Percentiles rank a stretch among this genome's conserved stretches.
These are phyloP conservation scores for Rhodotorula babjevae DNA, from an alignment of 768 basidiomycete genomes.

Conservation along the genomic window DNA sequence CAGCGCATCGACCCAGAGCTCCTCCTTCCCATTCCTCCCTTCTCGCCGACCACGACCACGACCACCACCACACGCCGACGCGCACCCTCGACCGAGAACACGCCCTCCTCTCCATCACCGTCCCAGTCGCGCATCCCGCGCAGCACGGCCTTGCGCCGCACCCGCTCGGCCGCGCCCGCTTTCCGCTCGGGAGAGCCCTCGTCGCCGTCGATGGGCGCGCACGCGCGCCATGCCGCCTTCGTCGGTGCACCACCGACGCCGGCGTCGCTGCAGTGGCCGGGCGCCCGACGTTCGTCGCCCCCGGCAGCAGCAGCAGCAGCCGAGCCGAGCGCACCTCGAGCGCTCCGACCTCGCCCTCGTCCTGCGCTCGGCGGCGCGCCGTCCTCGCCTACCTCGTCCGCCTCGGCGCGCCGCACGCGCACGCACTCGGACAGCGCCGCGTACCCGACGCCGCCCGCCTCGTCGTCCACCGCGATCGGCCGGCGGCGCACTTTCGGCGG, in stretches of 20 bases:
- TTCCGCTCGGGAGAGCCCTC: neutral
- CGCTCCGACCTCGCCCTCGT: no score
- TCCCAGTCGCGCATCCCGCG: neutral
- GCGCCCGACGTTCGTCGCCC: no score
- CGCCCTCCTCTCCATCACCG: neutral
- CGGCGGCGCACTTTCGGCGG: conserved; percentile 11
- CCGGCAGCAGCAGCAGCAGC: neutral
- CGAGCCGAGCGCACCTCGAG: no score
- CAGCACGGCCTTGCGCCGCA: conserved; percentile 9
- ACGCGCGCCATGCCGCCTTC: no score
- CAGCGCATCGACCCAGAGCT: neutral
- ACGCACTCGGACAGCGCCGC: no score
- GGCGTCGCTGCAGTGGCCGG: no score
- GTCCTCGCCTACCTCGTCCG: no score
- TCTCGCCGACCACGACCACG: neutral
- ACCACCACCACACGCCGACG: neutral
- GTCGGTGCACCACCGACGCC: no score
- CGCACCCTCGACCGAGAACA: neutral
- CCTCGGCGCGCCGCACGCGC: no score
- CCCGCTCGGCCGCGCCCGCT: conserved; percentile 9
- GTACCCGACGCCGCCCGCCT: no score
- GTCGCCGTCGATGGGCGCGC: neutral
- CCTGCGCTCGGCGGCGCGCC: no score
- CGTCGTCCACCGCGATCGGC: neutral
- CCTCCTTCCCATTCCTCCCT: neutral